phyloP scores from a whole-genome alignment of 768 basidiomycete genomes.

The Macrolepiota dolichaula region DNA sequence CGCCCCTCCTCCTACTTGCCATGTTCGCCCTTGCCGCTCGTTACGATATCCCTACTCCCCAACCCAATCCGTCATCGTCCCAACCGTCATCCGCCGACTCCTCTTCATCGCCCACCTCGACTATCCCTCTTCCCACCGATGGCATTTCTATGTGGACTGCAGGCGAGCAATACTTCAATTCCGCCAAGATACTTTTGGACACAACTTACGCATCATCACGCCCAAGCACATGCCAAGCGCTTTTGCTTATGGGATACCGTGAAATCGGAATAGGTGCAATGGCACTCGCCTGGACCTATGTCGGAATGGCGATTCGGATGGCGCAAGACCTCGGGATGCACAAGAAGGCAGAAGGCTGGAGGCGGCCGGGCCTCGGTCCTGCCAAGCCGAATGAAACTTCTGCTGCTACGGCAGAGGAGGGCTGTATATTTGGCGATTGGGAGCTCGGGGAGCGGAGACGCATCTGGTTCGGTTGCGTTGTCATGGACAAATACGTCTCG shows the following conservation, averaged over 20 bases:
- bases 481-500: conserved; percentile 79
- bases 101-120: conserved; percentile 11
- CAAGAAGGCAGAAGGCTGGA: conserved; percentile 77
- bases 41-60: conserved; percentile 36
- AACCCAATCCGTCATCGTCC: not conserved
- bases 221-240: conserved; percentile 72
- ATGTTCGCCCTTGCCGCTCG: conserved; percentile 85
- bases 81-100: not conserved
- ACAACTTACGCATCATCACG: conserved; percentile 66
- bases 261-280: conserved; percentile 89
- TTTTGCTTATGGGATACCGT: conserved; percentile 78
- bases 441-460: conserved; percentile 70
- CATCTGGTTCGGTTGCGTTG: conserved; percentile 77
- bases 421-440: conserved; percentile 51
- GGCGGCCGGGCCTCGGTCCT: conserved; percentile 47
- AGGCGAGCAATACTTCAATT: conserved; percentile 67
- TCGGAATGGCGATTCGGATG: conserved; percentile 91
- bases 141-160: conserved; percentile 74
- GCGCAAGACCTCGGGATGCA: conserved; percentile 88
- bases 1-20: conserved; percentile 69
- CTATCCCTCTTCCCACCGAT: conserved; percentile 36
- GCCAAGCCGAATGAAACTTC: not conserved
- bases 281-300: conserved; percentile 84
- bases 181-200: conserved; percentile 66
- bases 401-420: conserved; percentile 10